Evolutionary conservation across 2,329 filamentous ascomycete genomes (phyloP).

Genomic region (Mycosphaerella arachidis): DNA sequence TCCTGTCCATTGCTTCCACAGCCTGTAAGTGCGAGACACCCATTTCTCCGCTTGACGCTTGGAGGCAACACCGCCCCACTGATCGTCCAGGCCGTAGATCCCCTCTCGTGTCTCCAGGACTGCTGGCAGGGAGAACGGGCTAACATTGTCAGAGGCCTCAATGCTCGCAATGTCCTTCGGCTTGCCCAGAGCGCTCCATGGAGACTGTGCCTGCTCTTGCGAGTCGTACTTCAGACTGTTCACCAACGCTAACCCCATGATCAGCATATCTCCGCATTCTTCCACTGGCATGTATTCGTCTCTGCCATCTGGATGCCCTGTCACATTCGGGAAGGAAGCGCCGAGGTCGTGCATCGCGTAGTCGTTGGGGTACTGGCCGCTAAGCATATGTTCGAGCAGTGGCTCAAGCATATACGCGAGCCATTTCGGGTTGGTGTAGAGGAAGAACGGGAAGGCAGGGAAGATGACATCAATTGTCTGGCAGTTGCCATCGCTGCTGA

Average conservation of each 20-base stretch:
- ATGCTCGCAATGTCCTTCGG: slow-evolving; percentile 15
- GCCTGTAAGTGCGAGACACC: slow-evolving; percentile 63
- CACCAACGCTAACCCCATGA: slow-evolving; percentile 60
- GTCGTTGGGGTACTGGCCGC: slow-evolving; percentile 77
- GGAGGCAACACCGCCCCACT: slow-evolving; percentile 54
- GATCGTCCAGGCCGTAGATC: slow-evolving; percentile 56
- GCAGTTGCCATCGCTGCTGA: slow-evolving; percentile 72
- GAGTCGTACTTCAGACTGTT: slow-evolving; percentile 66
- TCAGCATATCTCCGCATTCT: slow-evolving; percentile 74
- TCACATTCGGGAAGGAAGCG: slow-evolving; percentile 69
- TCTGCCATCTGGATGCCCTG: slow-evolving; percentile 64
- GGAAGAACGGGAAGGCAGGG: slow-evolving; percentile 78
- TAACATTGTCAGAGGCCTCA: slow-evolving; percentile 35
- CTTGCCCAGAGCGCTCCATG: slow-evolving; percentile 50
- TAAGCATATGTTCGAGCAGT: slow-evolving; percentile 73
- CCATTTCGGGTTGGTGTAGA: slow-evolving; percentile 80
- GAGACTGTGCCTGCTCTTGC: slow-evolving; percentile 52
- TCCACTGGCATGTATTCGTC: slow-evolving; percentile 75
- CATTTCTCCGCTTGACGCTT: slow-evolving; percentile 57
- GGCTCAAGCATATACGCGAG: slow-evolving; percentile 74
- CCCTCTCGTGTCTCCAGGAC: slow-evolving; percentile 47
- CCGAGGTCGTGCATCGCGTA: slow-evolving; percentile 77
- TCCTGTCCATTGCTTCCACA: slow-evolving; percentile 73
- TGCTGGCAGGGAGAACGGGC: slow-evolving; percentile 43
- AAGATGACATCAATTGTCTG: slow-evolving; percentile 79